Conservation (phyloP, 768 basidiomycete species). For the Candolleomyces aberdarensis region DNA sequence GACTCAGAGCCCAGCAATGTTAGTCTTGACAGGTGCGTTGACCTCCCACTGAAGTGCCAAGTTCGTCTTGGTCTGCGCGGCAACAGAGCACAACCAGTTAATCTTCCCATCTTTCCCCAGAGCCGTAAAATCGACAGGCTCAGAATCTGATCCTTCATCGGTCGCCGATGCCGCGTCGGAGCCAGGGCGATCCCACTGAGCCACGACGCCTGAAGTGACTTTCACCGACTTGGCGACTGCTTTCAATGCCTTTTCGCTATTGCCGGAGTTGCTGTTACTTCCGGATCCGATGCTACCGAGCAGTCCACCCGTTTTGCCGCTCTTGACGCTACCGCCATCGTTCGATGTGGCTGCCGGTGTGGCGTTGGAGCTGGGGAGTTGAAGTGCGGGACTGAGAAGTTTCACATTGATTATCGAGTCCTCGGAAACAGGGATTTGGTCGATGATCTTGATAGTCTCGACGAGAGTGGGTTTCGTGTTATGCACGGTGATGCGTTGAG, state of each 20-base stretch:
- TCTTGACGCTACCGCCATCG: no score
- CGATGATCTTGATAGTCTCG: constrained; percentile 34
- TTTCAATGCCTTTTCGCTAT: constrained; percentile 1
- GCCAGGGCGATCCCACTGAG: constrained; percentile 34
- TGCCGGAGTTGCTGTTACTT: background rate
- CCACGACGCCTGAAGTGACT: constrained; percentile 24
- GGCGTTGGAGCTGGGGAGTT: background rate
- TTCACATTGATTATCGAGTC: constrained; percentile 38
- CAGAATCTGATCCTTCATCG: constrained; percentile 4
- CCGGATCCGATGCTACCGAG: no score
- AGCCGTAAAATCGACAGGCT: constrained; percentile 16
- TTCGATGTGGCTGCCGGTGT: no score
- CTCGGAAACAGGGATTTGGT: constrained; percentile 38
- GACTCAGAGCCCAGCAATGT: background rate
- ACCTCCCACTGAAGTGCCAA: constrained; percentile 39
- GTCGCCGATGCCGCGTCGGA: constrained; percentile 18
- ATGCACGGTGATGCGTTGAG: constrained; percentile 36
- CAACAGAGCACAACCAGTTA: constrained; percentile 27
- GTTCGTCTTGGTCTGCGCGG: constrained; percentile 26
- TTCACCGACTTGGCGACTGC: constrained; percentile 15
- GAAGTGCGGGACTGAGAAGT: constrained; percentile 28
- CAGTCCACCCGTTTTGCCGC: no score
- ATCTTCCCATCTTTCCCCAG: constrained; percentile 34
- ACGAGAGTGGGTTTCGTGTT: constrained; percentile 35
- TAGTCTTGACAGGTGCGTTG: constrained; percentile 8